These are phyloP conservation scores for Raphanus raphanistrum DNA, from an alignment of 345 rosid genomes.

Conservation along the genomic window DNA sequence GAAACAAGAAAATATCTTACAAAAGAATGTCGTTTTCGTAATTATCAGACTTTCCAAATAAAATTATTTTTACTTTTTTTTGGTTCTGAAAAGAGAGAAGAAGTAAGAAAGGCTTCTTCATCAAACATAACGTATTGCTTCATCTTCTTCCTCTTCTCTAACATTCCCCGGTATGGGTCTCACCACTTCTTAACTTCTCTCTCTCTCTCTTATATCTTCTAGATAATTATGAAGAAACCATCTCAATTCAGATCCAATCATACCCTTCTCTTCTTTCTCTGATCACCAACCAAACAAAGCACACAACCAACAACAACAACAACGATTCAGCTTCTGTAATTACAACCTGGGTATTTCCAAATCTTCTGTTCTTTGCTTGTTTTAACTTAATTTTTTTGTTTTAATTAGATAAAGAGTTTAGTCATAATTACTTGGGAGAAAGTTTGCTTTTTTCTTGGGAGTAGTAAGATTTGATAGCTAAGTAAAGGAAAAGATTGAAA, in stretches of 20 bases:
- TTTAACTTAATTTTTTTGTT: not conserved
- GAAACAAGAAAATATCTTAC: conserved; percentile 24
- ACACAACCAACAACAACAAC: not conserved
- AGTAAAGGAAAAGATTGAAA: conserved; percentile 29
- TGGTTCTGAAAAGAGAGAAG: conserved; percentile 13
- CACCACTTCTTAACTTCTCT: conserved; percentile 29
- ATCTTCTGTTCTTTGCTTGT: not conserved
- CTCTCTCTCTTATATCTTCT: conserved; percentile 26
- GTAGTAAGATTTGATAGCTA: conserved; percentile 40
- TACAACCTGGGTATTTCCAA: conserved; percentile 10
- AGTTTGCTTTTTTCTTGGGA: conserved; percentile 20
- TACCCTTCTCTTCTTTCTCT: conserved; percentile 35
- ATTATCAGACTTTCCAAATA: conserved; percentile 26
- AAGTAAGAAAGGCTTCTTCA: conserved; percentile 25
- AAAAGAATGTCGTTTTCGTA: conserved; percentile 39
- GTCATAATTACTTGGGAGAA: conserved; percentile 27
- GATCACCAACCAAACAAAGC: not conserved
- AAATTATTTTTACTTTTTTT: not conserved
- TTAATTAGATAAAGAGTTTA: not conserved
- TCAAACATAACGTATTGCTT: conserved; percentile 28
- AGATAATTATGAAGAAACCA: conserved; percentile 29
- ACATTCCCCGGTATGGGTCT: conserved; percentile 38
- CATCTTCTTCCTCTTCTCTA: conserved; percentile 22
- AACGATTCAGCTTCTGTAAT: conserved; percentile 22
- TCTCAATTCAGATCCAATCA: conserved; percentile 38